Base-by-base conservation (phyloP, 257 asterid genomes). In the Euphrasia confusa region DNA sequence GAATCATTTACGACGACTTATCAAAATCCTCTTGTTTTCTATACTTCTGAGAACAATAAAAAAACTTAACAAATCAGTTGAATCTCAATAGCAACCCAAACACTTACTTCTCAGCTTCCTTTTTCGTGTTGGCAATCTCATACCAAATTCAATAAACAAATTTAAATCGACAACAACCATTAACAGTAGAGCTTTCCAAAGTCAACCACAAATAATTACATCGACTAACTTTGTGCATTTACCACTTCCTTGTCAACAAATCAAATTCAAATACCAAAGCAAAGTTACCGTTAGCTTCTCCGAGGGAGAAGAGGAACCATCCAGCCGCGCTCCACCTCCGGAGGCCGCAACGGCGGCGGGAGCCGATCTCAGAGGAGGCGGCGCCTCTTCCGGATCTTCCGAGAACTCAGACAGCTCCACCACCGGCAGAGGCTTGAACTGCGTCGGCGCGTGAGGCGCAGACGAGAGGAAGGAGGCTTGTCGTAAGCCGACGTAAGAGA, bases 391-490 rank as follows among this genome's bases (percentile, higher is more conserved):
- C 0, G 68, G 66, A 76, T 68, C 72, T 13, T 74, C 79, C 17
- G 63, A 55, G 53, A 58, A 63, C 24, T 86, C 95, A 67, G 75
- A 58, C 11, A 89, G 78, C 79, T 90, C 97, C 33, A 87, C 82
- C 26, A 77, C 78, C 56, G 96, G 87, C 61, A 90, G 74, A 24
- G 90, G 92, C 90, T 78, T 90, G 75, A 87, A 81, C 54, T 81
- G 79, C 63, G 79, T 44, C 54, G 66, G 71, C 58, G 80, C 69
- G 76, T 71, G 75, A 10, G 66, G 63, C 30, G 68, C 71, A 49
- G 95, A 68, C 2, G 91, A 74, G 26, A 77, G 76, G 10, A 77
- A 74, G 39, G 83, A 77, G 18, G 75, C 74, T 7, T 75, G 84
- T 9, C 90, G 88, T 30, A 79, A 45, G 63, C 95, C 95, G 49